Conservation (phyloP, 2,329 filamentous ascomycete species). For the Pleoardoris graminearum region DNA sequence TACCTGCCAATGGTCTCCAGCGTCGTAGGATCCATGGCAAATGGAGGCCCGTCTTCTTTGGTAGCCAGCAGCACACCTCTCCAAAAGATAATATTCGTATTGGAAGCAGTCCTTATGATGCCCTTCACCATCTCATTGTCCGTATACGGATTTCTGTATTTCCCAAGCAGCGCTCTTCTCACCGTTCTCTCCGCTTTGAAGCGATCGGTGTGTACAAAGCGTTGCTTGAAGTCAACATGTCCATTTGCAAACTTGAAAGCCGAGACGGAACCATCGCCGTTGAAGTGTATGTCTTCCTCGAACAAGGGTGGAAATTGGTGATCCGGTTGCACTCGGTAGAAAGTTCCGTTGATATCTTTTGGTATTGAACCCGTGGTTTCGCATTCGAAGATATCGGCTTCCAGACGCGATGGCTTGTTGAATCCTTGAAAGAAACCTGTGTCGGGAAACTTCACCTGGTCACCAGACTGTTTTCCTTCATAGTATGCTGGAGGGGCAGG, state of each 20-base stretch:
- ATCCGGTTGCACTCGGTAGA: conserved; percentile 51
- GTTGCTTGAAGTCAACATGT: conserved; percentile 49
- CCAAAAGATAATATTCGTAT: conserved; percentile 65
- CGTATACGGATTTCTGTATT: conserved; percentile 62
- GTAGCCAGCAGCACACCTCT: conserved; percentile 58
- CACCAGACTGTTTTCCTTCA: conserved; percentile 25
- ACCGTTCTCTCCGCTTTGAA: conserved; percentile 47
- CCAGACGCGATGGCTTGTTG: conserved; percentile 46
- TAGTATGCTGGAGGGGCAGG: conserved; percentile 30
- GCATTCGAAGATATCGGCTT: conserved; percentile 47
- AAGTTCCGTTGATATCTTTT: conserved; percentile 50
- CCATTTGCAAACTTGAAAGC: conserved; percentile 49
- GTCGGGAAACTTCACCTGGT: conserved; percentile 40
- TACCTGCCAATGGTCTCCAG: conserved; percentile 47
- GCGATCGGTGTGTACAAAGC: conserved; percentile 50
- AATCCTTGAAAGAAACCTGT: conserved; percentile 46
- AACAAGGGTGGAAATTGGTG: conserved; percentile 59
- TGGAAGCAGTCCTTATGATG: conserved; percentile 60
- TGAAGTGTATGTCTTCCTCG: conserved; percentile 58
- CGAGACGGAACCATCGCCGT: conserved; percentile 51
- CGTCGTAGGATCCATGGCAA: conserved; percentile 47
- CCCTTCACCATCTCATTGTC: conserved; percentile 60
- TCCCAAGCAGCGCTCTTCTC: conserved; percentile 53
- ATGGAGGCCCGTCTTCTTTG: conserved; percentile 53
- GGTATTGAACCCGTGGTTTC: conserved; percentile 49